These are phyloP conservation scores for Daldinia grandis DNA, from an alignment of 495 filamentous ascomycete genomes.

Conservation along the genomic window DNA sequence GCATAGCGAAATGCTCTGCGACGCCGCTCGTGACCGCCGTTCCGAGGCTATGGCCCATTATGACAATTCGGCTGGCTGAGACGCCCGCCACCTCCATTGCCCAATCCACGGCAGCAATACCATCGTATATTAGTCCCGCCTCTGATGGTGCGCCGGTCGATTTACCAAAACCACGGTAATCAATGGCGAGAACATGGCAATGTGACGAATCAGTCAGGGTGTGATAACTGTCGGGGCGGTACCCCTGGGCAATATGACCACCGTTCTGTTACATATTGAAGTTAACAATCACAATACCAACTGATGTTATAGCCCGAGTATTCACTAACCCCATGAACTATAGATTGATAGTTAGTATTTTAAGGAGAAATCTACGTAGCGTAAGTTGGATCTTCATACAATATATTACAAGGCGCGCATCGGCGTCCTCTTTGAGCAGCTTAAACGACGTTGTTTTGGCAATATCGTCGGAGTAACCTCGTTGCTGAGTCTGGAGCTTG, in stretches of 20 bases:
- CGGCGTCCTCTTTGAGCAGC: constrained; percentile 69
- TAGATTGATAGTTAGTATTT: constrained; percentile 9
- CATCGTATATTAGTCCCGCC: constrained; percentile 82
- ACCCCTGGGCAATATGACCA: constrained; percentile 70
- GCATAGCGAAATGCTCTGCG: constrained; percentile 67
- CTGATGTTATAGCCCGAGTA: too few relatives aligned
- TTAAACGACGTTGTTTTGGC: constrained; percentile 64
- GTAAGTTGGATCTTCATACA: constrained; percentile 43
- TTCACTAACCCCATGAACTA: constrained; percentile 56
- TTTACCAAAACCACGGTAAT: constrained; percentile 90
- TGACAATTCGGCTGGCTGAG: constrained; percentile 73
- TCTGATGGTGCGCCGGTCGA: constrained; percentile 85
- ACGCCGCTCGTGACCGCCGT: constrained; percentile 81
- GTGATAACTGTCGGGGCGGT: constrained; percentile 69
- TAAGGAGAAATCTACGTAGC: background rate
- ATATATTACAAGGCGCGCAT: constrained; percentile 67
- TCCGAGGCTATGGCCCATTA: constrained; percentile 90
- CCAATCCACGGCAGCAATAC: constrained; percentile 74
- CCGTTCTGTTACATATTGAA: constrained; percentile 53
- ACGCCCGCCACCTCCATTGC: constrained; percentile 70
- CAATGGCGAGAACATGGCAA: constrained; percentile 70
- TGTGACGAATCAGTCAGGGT: constrained; percentile 65
- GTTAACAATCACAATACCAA: constrained; percentile 5
- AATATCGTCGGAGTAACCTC: constrained; percentile 62
- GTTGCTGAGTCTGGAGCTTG: constrained; percentile 57